phyloP scores from a whole-genome alignment of 139 green algal species.

The Volvox reticuliferus region DNA sequence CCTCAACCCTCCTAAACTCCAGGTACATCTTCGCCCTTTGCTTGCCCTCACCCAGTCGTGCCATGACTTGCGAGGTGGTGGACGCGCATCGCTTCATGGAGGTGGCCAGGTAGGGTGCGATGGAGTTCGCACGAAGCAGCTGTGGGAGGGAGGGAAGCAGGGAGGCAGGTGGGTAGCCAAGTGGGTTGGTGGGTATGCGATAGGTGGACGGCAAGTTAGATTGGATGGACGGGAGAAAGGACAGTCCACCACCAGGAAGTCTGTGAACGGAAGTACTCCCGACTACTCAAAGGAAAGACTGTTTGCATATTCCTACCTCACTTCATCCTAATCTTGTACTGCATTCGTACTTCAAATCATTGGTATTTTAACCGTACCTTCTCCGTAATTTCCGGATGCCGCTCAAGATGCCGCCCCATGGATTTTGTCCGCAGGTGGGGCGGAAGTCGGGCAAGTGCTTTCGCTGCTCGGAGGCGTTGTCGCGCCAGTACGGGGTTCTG shows the following conservation, averaged over 20 bases:
- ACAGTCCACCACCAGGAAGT: no score
- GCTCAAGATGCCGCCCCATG: constrained; percentile 5
- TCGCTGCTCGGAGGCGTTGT: neutral
- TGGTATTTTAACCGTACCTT: neutral
- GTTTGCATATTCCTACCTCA: no score
- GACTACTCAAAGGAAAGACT: no score
- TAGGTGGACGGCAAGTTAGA: neutral
- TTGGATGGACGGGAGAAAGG: no score
- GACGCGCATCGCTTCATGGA: neutral
- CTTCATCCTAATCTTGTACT: no score
- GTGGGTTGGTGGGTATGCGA: neutral
- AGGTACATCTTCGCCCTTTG: no score
- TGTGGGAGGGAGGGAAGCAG: neutral
- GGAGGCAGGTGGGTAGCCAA: neutral
- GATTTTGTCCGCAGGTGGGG: constrained; percentile 11
- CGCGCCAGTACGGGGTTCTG: constrained; percentile 24
- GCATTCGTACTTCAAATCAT: no score
- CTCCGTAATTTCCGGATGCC: constrained; percentile 15
- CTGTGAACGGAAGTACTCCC: no score
- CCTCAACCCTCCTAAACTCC: neutral
- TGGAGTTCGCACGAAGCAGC: constrained; percentile 15
- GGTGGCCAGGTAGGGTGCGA: neutral
- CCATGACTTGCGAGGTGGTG: neutral
- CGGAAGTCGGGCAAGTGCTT: constrained; percentile 6
- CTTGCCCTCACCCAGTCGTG: constrained; percentile 4